phyloP scores from a whole-genome alignment of 1,139 yeast species.

The Geotrichum europaeum region DNA sequence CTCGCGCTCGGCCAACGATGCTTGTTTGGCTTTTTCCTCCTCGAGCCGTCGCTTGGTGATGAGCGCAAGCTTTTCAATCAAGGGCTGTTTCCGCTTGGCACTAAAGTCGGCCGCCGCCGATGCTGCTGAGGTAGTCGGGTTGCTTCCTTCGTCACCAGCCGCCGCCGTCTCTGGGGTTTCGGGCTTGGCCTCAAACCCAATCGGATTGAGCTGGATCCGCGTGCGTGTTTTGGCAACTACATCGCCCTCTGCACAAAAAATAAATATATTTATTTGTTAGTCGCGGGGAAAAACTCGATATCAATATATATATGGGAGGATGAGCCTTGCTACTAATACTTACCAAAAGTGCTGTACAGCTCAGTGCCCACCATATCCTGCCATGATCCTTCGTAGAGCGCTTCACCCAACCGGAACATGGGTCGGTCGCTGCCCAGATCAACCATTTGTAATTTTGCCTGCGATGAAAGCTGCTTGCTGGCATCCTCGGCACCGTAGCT shows the following conservation, averaged over 20 bases:
- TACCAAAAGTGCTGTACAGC: conserved; percentile 36
- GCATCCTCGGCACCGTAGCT: conserved; percentile 16
- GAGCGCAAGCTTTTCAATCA: conserved; percentile 25
- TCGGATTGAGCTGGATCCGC: conserved; percentile 24
- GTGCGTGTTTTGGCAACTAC: conserved; percentile 27
- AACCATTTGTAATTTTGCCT: conserved; percentile 41
- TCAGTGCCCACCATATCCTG: conserved; percentile 77
- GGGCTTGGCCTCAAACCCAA: conserved; percentile 20
- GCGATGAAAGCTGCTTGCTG: conserved; percentile 28
- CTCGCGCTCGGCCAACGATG: background rate
- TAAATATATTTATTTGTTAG: background rate
- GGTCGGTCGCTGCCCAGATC: conserved; percentile 51
- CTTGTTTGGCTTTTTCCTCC: conserved; percentile 4
- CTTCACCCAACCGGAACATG: conserved; percentile 48
- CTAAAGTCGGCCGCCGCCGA: background rate
- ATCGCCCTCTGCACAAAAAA: conserved; percentile 22
- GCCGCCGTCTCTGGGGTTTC: conserved; percentile 19
- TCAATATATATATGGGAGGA: background rate
- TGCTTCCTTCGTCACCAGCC: background rate
- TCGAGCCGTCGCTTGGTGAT: conserved; percentile 19
- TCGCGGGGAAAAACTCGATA: conserved; percentile 6
- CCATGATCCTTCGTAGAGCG: conserved; percentile 74
- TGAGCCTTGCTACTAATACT: background rate
- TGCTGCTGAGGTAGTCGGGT: background rate
- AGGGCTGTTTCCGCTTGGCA: conserved; percentile 15